Percentiles rank a stretch among this genome's conserved stretches.
Evolutionary conservation across 1,284 basidiomycete genomes (phyloP).

Genomic region (Sanghuangporus baumii): DNA sequence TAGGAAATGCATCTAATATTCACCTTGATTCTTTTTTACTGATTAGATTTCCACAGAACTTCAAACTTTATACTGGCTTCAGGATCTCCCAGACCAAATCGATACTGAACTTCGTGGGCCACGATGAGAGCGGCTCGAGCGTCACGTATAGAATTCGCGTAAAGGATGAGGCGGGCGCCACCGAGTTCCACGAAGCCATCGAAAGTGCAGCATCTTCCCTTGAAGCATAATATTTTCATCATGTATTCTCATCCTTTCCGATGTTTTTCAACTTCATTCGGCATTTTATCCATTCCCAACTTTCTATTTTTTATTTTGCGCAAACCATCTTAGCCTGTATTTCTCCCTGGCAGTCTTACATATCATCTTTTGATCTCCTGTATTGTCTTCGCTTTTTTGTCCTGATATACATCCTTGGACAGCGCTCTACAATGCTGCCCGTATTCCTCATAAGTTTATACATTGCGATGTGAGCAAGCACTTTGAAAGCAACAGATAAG

Average conservation of each 20-base stretch:
- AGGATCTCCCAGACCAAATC: conserved; percentile 48
- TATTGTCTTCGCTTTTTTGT: neutral
- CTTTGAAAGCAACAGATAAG: neutral
- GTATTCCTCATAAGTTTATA: neutral
- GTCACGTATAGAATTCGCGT: conserved; percentile 60
- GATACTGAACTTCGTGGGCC: conserved; percentile 60
- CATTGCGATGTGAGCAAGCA: neutral
- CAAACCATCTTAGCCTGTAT: neutral
- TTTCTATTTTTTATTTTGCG: neutral
- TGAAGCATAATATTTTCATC: neutral
- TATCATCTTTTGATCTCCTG: neutral
- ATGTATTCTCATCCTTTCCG: conserved; percentile 19
- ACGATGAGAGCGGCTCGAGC: conserved; percentile 45
- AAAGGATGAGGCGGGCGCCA: conserved; percentile 57
- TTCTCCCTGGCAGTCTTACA: neutral
- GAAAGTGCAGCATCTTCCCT: conserved; percentile 51
- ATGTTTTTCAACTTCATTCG: neutral
- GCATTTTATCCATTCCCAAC: neutral
- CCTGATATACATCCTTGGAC: neutral
- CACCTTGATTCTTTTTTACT: neutral
- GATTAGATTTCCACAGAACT: conserved; percentile 46
- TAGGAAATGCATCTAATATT: conserved; percentile 17
- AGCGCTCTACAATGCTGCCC: neutral
- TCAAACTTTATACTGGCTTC: conserved; percentile 50
- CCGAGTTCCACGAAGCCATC: conserved; percentile 51